Evolutionary conservation across 805 yeast genomes (phyloP), one percentile per base, ranked within the genome.

Genomic region (Metschnikowia henanensis): DNA sequence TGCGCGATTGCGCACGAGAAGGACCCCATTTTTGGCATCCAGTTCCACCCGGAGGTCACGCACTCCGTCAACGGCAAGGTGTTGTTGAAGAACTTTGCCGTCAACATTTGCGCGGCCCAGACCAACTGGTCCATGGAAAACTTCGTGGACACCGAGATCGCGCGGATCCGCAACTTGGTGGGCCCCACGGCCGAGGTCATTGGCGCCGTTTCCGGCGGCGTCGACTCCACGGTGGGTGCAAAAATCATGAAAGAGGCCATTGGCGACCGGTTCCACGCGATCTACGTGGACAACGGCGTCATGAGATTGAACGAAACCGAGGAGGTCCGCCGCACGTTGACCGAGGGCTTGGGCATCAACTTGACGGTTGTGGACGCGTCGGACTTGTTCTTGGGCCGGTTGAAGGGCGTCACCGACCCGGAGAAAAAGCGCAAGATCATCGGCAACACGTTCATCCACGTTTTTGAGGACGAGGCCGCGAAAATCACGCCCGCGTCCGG

Each of bases 151-250:
- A 89, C 97, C 53, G 99, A 94, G 76, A 91, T 94, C 60, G 82
- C 86, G 56, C 84, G 99, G 71, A 94, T 94, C 58, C 81, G 90
- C 69, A 77, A 80, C 41, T 75, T 92, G 54, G 97, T 94, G 56
- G 99, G 99, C 40, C 97, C 97, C 55, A 84, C 90, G 45, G 98
- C 97, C 45, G 98, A 94, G 73, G 99, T 94, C 53, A 94, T 94
- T 62, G 99, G 99, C 72, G 99, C 99, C 43, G 99, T 94, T 53
- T 89, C 97, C 41, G 99, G 99, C 61, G 99, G 99, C 76, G 99
- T 94, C 51, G 99, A 94, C 72, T 94, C 99, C 40, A 94, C 99
- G 37, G 99, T 94, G 49, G 99, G 97, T 55, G 97, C 99, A 53
- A 94, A 92, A 77, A 79, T 94, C 64, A 86, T 94, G 96, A 84